Conservation (phyloP, 2,329 filamentous ascomycete genomes). For the Sphaerulina musiva region DNA sequence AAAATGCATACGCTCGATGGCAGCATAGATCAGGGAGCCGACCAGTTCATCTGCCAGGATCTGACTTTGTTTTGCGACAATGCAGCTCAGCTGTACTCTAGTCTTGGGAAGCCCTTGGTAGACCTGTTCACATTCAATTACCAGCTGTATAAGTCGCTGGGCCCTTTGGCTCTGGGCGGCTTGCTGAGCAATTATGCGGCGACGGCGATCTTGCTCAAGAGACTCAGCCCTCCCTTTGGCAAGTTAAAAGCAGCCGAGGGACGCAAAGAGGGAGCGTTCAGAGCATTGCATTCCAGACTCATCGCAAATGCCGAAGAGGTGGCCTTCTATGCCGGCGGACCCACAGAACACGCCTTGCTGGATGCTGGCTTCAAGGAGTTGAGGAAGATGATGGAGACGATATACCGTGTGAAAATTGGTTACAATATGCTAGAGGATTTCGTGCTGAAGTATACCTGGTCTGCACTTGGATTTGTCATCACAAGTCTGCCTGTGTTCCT, state of each 20-base stretch:
- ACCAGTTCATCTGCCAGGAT: constrained; percentile 97
- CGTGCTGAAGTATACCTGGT: constrained; percentile 97
- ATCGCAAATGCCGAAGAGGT: constrained; percentile 98
- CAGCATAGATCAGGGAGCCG: constrained; percentile 81
- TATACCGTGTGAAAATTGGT: constrained; percentile 93
- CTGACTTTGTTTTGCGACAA: constrained; percentile 90
- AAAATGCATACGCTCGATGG: constrained; percentile 90
- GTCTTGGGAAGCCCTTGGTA: constrained; percentile 94
- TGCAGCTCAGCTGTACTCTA: constrained; percentile 88
- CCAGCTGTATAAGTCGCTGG: constrained; percentile 85
- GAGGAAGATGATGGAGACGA: constrained; percentile 95
- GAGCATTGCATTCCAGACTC: constrained; percentile 79
- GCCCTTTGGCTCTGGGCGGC: constrained; percentile 77
- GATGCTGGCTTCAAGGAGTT: constrained; percentile 88
- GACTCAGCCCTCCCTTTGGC: constrained; percentile 88
- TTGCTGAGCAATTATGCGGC: constrained; percentile 89
- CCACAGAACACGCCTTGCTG: constrained; percentile 89
- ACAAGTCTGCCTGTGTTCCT: constrained; percentile 91
- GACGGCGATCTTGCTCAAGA: constrained; percentile 81
- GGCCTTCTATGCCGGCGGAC: constrained; percentile 91
- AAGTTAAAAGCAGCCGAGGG: constrained; percentile 96
- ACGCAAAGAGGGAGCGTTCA: constrained; percentile 89
- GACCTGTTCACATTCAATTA: constrained; percentile 98
- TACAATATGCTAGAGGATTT: constrained; percentile 99
- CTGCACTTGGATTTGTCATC: constrained; percentile 89